Base-by-base conservation (phyloP, 2,329 filamentous ascomycete species). In the Penicillium sp. region DNA sequence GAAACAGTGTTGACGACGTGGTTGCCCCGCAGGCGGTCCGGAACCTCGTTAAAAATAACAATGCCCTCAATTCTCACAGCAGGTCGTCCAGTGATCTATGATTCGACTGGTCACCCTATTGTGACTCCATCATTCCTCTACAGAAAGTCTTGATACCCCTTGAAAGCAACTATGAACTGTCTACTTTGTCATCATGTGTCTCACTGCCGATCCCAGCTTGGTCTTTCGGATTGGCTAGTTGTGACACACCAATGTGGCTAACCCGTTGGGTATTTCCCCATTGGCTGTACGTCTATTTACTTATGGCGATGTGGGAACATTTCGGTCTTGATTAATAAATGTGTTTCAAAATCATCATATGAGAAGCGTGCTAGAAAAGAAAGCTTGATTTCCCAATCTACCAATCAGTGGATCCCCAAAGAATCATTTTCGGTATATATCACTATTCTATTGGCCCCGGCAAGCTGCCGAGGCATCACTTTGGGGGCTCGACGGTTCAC, bases 1-100 rank as follows among this genome's bases (percentile, higher is more conserved):
- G 92, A 56, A 88, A 87, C 51, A 95, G 90, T 68, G 79, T 92
- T 36, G 89, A 92, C 60, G 81, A 79, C 18, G 61, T 67, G 16
- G 56, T 58, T 22, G 56, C 66, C 57, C 58, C 68, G 48, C 63
- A 67, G 58, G 66, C 67, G 50, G 60, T 66, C 32, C 57, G 55
- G 43, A 62, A 58, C 43, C 49, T 64, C 52, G 51, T 55, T 38
- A 47, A 61, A 56, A 59, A 54, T 39, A 50, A 34, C 39, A 49
- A 44, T 50, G 49, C 48, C 24, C 40, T 56, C 42, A 58, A 56
- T 24, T 42, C 55, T 49, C 53, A 59, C 50, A 59, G 60, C 47
- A 45, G 59, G 29, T 38, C 52, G 13, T 50, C 51, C 22, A 56
- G 55, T 46, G 58, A 57, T 29, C 54, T 56, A 57, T 59, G 45